Evolutionary conservation across 108 stramenopile species (phyloP).

Genomic region (Ochromonas danica): DNA sequence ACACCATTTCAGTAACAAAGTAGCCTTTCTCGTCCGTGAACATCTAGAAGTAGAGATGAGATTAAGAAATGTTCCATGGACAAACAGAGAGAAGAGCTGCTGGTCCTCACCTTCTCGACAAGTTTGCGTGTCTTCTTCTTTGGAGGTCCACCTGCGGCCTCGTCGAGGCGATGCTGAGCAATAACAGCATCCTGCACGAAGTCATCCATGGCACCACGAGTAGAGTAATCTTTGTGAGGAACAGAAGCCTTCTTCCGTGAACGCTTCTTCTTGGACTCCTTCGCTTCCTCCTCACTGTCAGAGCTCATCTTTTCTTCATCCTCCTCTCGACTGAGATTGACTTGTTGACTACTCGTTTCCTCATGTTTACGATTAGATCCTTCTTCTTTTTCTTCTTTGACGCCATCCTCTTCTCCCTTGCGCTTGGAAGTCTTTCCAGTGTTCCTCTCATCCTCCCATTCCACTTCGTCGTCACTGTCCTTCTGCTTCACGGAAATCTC

Average conservation of each 20-base stretch:
- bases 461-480: slow-evolving; percentile 2
- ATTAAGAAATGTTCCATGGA: background rate
- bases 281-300: background rate
- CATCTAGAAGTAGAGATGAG: background rate
- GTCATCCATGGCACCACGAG: slow-evolving; percentile 29
- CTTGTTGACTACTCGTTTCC: too few relatives aligned
- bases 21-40: slow-evolving; percentile 23
- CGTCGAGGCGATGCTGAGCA: background rate
- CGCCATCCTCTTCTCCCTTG: background rate
- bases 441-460: background rate
- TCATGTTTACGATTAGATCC: background rate
- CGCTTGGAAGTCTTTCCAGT: background rate
- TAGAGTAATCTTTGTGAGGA: too few relatives aligned
- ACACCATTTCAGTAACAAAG: slow-evolving; percentile 33
- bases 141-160: background rate
- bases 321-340: too few relatives aligned
- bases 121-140: background rate
- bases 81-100: background rate
- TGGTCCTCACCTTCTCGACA: background rate
- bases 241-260: background rate
- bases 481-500: too few relatives aligned
- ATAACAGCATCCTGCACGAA: slow-evolving; percentile 1
- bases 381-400: background rate
- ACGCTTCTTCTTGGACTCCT: background rate
- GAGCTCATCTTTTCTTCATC: background rate